Percentiles rank a stretch among this genome's conserved stretches.
Conservation (phyloP, 768 basidiomycete genomes). For the Tricholoma bakamatsutake region DNA sequence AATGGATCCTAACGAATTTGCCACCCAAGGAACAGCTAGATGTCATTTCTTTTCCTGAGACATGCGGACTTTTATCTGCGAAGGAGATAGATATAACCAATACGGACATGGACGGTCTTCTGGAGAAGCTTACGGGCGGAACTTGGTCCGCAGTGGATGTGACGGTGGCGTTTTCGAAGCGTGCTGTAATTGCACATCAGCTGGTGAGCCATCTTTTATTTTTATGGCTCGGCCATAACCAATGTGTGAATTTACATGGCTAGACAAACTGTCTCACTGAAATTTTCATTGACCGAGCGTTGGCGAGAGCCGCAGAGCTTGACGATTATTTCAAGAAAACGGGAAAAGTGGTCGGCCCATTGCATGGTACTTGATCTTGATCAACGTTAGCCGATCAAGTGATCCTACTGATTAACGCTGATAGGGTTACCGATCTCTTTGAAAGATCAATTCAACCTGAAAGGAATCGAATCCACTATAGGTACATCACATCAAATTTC, state of each 20-base stretch:
- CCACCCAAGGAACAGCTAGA: conserved; percentile 45
- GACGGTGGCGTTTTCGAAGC: conserved; percentile 68
- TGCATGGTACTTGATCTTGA: conserved; percentile 45
- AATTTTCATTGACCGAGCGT: conserved; percentile 71
- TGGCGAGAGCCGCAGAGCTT: conserved; percentile 56
- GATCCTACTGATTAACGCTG: neutral
- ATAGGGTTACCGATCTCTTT: conserved; percentile 58
- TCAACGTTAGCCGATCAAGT: conserved; percentile 1
- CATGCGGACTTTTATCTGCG: conserved; percentile 50
- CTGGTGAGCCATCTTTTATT: conserved; percentile 38
- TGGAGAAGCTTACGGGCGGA: conserved; percentile 46
- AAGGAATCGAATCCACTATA: conserved; percentile 66
- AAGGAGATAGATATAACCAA: conserved; percentile 46
- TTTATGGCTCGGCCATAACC: neutral
- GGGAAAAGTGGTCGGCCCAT: conserved; percentile 61
- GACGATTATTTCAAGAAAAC: conserved; percentile 58
- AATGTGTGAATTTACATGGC: neutral
- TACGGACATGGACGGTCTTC: conserved; percentile 35
- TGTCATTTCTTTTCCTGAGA: conserved; percentile 48
- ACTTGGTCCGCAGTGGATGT: conserved; percentile 64
- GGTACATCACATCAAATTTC: conserved; percentile 28
- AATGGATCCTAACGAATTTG: conserved; percentile 49
- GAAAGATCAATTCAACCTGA: conserved; percentile 68
- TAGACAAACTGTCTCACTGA: conserved; percentile 82
- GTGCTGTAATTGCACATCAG: conserved; percentile 77